Conservation (phyloP, 495 filamentous ascomycete species). For the Xylaria palmicola region DNA sequence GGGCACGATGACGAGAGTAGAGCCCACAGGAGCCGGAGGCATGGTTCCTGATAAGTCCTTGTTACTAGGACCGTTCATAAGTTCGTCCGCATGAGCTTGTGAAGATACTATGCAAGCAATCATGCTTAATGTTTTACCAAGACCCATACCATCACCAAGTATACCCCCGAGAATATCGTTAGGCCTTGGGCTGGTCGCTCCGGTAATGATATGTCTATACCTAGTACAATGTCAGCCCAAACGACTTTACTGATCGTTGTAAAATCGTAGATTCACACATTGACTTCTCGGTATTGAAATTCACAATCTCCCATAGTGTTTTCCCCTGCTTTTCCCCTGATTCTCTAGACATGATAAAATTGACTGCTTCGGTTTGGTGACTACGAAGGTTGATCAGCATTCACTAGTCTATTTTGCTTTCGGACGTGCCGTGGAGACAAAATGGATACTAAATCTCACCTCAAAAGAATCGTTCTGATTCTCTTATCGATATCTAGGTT, state of each 20-base stretch:
- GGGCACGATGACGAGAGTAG: neutral
- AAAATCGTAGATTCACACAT: neutral
- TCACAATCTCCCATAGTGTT: neutral
- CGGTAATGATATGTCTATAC: constrained; percentile 3
- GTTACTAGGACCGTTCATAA: neutral
- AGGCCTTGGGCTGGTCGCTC: constrained; percentile 1
- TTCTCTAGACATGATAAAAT: neutral
- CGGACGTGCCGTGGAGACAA: neutral
- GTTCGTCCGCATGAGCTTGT: constrained; percentile 24
- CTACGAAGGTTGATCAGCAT: neutral
- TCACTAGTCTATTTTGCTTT: no score
- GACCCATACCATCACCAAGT: constrained; percentile 3
- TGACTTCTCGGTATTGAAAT: neutral
- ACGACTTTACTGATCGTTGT: neutral
- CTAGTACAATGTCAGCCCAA: neutral
- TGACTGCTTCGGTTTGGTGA: neutral
- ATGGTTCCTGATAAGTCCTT: neutral
- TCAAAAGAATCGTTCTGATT: neutral
- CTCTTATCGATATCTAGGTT: neutral
- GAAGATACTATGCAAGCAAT: constrained; percentile 17
- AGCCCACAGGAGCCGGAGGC: neutral
- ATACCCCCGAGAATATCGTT: neutral
- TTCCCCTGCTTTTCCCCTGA: neutral
- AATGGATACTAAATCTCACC: neutral
- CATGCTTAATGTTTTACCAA: constrained; percentile 39